Base-by-base conservation (phyloP, 164 flowering plant genomes). In the Magnolia changhungtana region DNA sequence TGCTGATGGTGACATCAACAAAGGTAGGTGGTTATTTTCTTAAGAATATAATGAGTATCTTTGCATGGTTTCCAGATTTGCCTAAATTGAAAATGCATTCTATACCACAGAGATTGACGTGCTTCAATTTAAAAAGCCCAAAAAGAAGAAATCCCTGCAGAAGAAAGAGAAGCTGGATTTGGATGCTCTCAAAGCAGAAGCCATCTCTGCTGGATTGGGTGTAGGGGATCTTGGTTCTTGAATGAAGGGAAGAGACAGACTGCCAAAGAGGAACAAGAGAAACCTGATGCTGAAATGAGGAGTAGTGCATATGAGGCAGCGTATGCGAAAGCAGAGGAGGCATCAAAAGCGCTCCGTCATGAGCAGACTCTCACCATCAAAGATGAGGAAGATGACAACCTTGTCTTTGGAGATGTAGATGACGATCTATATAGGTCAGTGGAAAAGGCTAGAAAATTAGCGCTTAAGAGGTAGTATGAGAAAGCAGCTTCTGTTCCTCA, bases 151-250 rank as follows among this genome's bases (percentile, higher is more conserved):
- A 81, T 86, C 97, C 8, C 78, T 94, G 85, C 82, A 98, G 71
- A 96, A 90, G 84, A 96, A 85, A 78, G 96, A 89, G 21, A 96
- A 93, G 83, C 78, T 96, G 78, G 96, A 96, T 84, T 49, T 94
- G 66, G 92, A 91, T 80, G 96, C 97, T 55, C 93, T 96, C 66
- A 98, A 94, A 84, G 97, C 98, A 77, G 98, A 94, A 84, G 99
- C 98, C 7, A 79, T 83, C 19, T 78, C 97, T 76, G 82, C 90
- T 72, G 99, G 99, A 63, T 77, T 94, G 84, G 98, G 97, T 73
- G 83, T 69, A 67, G 89, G 81, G 14, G 99, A 96, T 86, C 96
- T 90, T 70, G 98, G 99, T 79, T 87, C 98, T 45, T 83, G 98
- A 89, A 84, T 31, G 89, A 89, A 77, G 85, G 80, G 59, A 87